Conservation (phyloP, 495 filamentous ascomycete genomes). For the Letharia lupina region DNA sequence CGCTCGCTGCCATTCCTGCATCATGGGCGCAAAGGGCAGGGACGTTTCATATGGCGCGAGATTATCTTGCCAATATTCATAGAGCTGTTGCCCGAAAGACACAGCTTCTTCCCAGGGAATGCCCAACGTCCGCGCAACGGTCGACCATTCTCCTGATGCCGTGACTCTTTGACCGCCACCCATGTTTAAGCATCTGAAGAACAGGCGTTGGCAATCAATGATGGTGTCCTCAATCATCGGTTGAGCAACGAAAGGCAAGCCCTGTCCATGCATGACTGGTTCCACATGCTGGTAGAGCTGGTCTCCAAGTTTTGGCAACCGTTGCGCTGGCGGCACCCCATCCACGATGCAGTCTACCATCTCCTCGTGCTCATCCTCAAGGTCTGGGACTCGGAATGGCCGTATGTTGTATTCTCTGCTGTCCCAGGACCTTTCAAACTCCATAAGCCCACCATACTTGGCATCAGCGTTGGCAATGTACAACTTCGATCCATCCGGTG, state of each 20-base stretch:
- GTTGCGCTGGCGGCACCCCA: background rate
- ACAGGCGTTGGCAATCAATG: background rate
- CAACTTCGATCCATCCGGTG: slow-evolving; percentile 61
- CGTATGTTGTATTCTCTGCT: slow-evolving; percentile 3
- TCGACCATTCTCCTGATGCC: background rate
- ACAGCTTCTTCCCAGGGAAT: background rate
- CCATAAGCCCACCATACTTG: slow-evolving; percentile 70
- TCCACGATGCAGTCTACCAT: slow-evolving; percentile 1
- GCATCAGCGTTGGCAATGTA: slow-evolving; percentile 68
- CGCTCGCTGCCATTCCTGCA: too few relatives aligned
- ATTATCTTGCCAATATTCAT: background rate
- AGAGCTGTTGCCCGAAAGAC: background rate
- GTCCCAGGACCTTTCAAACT: slow-evolving; percentile 43
- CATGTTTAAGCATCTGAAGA: background rate
- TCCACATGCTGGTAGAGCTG: background rate
- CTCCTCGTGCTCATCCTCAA: background rate
- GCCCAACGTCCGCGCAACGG: background rate
- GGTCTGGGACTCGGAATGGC: background rate
- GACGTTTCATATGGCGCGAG: background rate
- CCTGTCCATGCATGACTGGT: background rate
- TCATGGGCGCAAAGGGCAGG: too few relatives aligned
- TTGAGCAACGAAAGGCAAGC: background rate
- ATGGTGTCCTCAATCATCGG: background rate
- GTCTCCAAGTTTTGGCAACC: background rate
- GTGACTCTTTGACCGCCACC: background rate